phyloP scores from a whole-genome alignment of 2,329 filamentous ascomycete genomes.

The Magnaporthiopsis incrustans region DNA sequence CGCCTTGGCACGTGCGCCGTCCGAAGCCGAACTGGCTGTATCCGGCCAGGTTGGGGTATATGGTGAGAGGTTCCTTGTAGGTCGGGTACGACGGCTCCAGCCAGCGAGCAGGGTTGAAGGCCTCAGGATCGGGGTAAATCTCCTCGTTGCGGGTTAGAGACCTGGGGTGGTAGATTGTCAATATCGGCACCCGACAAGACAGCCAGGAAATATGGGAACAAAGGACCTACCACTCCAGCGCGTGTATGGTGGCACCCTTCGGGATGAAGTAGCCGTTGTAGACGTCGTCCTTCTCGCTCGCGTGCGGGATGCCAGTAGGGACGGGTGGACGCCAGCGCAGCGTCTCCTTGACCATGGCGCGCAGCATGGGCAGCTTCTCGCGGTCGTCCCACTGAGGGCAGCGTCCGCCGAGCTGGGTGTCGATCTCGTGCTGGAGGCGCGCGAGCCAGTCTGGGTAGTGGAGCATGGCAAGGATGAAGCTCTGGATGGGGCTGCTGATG shows the following conservation, averaged over 20 bases:
- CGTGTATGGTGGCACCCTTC: conserved; percentile 42
- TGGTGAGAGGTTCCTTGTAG: conserved; percentile 29
- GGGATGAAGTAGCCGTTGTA: conserved; percentile 45
- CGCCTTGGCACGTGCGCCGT: conserved; percentile 36
- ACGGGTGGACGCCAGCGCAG: conserved; percentile 47
- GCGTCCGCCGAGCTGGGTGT: conserved; percentile 30
- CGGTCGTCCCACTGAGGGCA: conserved; percentile 40
- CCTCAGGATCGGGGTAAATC: conserved; percentile 28
- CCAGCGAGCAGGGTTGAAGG: conserved; percentile 32
- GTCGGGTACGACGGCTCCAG: conserved; percentile 28
- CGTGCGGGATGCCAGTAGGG: conserved; percentile 47
- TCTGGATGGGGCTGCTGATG: conserved; percentile 36
- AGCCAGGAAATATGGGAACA: not conserved
- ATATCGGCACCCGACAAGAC: not conserved
- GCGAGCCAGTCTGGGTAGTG: conserved; percentile 23
- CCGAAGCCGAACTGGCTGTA: conserved; percentile 45
- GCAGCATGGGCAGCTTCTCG: conserved; percentile 34
- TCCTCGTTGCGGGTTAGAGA: conserved; percentile 36
- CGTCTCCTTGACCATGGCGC: conserved; percentile 42
- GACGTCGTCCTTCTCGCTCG: conserved; percentile 40
- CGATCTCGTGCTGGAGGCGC: conserved; percentile 38
- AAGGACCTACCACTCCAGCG: conserved; percentile 39
- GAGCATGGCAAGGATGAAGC: conserved; percentile 28
- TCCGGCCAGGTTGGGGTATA: conserved; percentile 30
- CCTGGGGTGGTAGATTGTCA: conserved; percentile 18